phyloP scores from a whole-genome alignment of 2,329 filamentous ascomycete species.

The Dothideomycetidae sp. region DNA sequence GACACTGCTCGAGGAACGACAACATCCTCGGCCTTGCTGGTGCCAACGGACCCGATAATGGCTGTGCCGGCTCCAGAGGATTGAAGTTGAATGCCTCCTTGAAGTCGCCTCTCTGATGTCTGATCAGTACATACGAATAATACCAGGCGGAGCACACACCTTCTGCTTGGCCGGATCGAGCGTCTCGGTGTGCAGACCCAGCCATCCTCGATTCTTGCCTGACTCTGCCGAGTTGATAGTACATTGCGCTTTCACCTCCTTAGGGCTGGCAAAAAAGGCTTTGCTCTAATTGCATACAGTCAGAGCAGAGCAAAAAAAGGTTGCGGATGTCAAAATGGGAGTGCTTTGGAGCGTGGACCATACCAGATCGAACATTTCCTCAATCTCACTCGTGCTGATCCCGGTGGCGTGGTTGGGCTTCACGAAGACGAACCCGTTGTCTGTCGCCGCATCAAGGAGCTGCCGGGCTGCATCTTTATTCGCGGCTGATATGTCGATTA shows the following conservation, averaged over 20 bases:
- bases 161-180: conserved; percentile 72
- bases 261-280: conserved; percentile 56
- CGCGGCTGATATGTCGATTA: conserved; percentile 63
- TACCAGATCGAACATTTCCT: conserved; percentile 54
- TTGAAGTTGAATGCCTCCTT: conserved; percentile 90
- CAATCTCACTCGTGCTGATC: conserved; percentile 52
- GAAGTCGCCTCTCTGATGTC: conserved; percentile 59
- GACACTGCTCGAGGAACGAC: conserved; percentile 56
- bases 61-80: conserved; percentile 54
- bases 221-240: conserved; percentile 50
- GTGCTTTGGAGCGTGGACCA: too few species aligned
- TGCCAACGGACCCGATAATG: conserved; percentile 52
- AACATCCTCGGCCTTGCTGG: conserved; percentile 46
- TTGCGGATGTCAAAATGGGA: too few species aligned
- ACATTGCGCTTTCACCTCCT: conserved; percentile 59
- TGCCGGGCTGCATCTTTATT: conserved; percentile 46
- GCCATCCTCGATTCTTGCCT: conserved; percentile 71
- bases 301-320: neutral
- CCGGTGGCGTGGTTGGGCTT: conserved; percentile 48
- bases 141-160: conserved; percentile 31
- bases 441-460: conserved; percentile 64
- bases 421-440: conserved; percentile 83
- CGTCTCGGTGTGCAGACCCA: conserved; percentile 74
- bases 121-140: neutral
- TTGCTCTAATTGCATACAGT: conserved; percentile 10